A percentile compares a stretch with the other conserved stretches of the same genome.
phyloP scores from a whole-genome alignment of 768 basidiomycete species.

The Tephrocybe sp. region DNA sequence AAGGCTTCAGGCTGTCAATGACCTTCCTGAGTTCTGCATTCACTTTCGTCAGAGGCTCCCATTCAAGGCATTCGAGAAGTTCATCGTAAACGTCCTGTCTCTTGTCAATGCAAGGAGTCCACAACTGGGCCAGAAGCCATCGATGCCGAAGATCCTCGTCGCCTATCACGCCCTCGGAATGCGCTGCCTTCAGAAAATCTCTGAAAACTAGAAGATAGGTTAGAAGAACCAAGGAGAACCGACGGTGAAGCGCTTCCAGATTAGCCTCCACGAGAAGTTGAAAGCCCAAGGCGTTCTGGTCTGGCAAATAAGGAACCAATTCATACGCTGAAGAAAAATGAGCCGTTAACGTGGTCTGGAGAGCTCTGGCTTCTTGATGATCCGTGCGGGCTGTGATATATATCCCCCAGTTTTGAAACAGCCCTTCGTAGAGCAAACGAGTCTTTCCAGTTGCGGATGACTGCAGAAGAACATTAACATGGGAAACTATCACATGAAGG shows the following conservation, averaged over 20 bases:
- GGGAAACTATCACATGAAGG: not conserved
- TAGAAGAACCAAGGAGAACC: not conserved
- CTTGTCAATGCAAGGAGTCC: too few species aligned
- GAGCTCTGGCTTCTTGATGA: not conserved
- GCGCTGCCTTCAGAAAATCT: not conserved
- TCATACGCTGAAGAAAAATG: not conserved
- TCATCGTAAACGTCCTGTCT: not conserved
- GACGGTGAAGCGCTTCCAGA: not conserved
- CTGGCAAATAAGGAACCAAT: not conserved
- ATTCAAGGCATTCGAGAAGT: not conserved
- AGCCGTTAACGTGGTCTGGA: not conserved
- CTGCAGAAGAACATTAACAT: too few species aligned
- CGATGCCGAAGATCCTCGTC: not conserved
- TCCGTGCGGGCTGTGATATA: not conserved
- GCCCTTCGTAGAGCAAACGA: slow-evolving; percentile 3
- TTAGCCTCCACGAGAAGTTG: not conserved
- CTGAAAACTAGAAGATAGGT: not conserved
- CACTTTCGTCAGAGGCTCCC: not conserved
- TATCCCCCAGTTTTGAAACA: slow-evolving; percentile 3
- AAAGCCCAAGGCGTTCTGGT: not conserved
- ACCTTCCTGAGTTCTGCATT: not conserved
- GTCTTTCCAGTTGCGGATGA: not conserved
- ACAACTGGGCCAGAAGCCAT: not conserved
- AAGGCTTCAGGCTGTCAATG: not conserved
- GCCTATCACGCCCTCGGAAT: not conserved